phyloP scores from a whole-genome alignment of 1,139 yeast genomes.

The Magnusiomyces suaveolens region DNA sequence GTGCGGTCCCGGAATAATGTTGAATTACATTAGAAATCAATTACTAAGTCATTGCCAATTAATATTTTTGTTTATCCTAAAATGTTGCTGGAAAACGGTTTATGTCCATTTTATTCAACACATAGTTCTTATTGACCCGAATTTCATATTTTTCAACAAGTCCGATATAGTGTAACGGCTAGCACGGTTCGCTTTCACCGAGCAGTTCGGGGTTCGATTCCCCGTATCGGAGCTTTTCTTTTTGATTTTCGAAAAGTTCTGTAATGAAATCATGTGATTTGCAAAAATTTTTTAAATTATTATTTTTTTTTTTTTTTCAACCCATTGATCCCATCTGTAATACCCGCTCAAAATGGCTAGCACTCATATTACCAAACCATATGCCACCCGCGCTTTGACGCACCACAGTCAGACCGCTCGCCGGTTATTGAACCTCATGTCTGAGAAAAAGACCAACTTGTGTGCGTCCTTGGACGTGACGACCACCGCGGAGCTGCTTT shows the following conservation, averaged over 20 bases:
- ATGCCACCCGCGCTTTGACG: conserved; percentile 55
- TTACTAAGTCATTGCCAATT: no score
- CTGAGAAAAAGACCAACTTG: conserved; percentile 68
- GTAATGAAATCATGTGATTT: background rate
- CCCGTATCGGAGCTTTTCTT: conserved; percentile 57
- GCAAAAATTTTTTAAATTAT: background rate
- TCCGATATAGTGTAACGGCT: conserved; percentile 77
- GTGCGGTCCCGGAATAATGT: no score
- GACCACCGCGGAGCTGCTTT: conserved; percentile 63
- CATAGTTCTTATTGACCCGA: background rate
- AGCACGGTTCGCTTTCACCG: conserved; percentile 79
- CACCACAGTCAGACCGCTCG: conserved; percentile 76
- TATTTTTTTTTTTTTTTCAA: no score
- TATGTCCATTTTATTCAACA: background rate
- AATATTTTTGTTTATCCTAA: background rate
- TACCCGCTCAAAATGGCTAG: background rate
- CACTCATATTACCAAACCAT: conserved; percentile 31
- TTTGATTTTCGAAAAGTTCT: no score
- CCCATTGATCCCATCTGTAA: background rate
- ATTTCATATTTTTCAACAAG: no score
- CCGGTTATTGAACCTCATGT: conserved; percentile 66
- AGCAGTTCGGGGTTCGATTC: conserved; percentile 78
- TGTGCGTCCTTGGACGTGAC: conserved; percentile 95
- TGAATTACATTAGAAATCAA: no score
- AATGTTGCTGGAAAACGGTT: no score